Percentiles rank a stretch among this genome's conserved stretches.
phyloP scores from a whole-genome alignment of 257 asterid species.

The Catharanthus roseus region DNA sequence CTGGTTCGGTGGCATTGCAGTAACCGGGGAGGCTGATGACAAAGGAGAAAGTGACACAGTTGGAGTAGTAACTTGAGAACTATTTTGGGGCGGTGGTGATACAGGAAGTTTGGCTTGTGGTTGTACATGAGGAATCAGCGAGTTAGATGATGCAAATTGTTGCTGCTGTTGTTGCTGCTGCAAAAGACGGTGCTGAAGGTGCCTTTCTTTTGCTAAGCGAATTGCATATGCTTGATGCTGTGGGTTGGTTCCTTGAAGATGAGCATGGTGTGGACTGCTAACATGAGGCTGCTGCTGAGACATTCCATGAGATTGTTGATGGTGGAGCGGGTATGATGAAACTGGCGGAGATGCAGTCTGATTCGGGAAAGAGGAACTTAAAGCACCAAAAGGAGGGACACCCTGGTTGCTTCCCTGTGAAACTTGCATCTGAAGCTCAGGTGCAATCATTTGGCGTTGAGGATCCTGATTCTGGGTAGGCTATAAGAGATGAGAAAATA shows the following conservation, averaged over 20 bases:
- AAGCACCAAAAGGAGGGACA: constrained; percentile 32
- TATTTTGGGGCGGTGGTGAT: constrained; percentile 52
- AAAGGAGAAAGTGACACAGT: constrained; percentile 48
- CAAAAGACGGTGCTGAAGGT: constrained; percentile 48
- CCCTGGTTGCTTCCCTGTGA: constrained; percentile 42
- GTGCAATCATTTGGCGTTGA: constrained; percentile 53
- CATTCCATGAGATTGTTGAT: constrained; percentile 35
- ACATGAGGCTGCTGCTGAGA: constrained; percentile 37
- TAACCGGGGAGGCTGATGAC: constrained; percentile 44
- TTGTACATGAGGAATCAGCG: constrained; percentile 60
- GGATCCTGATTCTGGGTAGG: constrained; percentile 62
- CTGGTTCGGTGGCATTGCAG: constrained; percentile 53
- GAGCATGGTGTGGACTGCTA: constrained; percentile 33
- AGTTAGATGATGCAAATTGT: constrained; percentile 49
- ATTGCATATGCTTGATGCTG: constrained; percentile 44
- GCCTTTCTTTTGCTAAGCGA: constrained; percentile 80
- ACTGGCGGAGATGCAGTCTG: constrained; percentile 41
- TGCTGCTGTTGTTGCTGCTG: constrained; percentile 49
- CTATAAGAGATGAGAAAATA: constrained; percentile 28
- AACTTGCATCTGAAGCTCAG: constrained; percentile 63
- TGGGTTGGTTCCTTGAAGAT: constrained; percentile 57
- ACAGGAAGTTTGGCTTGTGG: constrained; percentile 56
- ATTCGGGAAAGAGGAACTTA: constrained; percentile 32
- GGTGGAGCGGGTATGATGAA: constrained; percentile 34
- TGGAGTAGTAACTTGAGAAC: constrained; percentile 43